Percentiles rank a stretch among this genome's conserved stretches.
These are phyloP conservation scores for Mallotus japonicus DNA, from an alignment of 441 rosid species.

Conservation along the genomic window DNA sequence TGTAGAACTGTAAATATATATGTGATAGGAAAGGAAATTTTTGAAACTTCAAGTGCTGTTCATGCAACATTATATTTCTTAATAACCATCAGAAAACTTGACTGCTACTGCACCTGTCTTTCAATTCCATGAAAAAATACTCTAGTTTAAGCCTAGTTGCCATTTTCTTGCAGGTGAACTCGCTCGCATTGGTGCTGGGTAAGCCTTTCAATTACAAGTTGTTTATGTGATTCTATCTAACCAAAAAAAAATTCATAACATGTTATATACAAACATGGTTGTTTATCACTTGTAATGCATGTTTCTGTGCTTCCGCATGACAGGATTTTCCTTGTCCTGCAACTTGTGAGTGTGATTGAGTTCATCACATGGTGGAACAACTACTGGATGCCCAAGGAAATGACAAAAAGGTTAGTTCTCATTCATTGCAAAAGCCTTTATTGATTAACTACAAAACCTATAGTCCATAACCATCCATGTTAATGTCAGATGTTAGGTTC, in stretches of 20 bases:
- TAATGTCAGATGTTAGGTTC: too few relatives aligned
- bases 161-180: slow-evolving; percentile 63
- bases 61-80: not conserved
- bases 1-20: not conserved
- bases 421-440: not conserved
- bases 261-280: not conserved
- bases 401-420: slow-evolving; percentile 47
- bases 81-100: too few relatives aligned
- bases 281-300: not conserved
- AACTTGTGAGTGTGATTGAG: slow-evolving; percentile 78
- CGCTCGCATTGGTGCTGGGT: slow-evolving; percentile 91
- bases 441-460: too few relatives aligned
- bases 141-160: too few relatives aligned
- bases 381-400: slow-evolving; percentile 70
- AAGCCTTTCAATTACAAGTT: slow-evolving; percentile 26
- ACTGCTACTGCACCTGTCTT: not conserved
- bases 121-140: too few relatives aligned
- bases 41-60: not conserved
- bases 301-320: slow-evolving; percentile 22
- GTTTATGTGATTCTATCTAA: not conserved
- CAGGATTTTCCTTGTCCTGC: slow-evolving; percentile 81
- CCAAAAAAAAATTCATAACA: not conserved
- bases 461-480: too few relatives aligned
- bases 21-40: not conserved
- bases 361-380: slow-evolving; percentile 89